Base-by-base conservation (phyloP, 2,329 filamentous ascomycete genomes). In the Aspergillus sojae region DNA sequence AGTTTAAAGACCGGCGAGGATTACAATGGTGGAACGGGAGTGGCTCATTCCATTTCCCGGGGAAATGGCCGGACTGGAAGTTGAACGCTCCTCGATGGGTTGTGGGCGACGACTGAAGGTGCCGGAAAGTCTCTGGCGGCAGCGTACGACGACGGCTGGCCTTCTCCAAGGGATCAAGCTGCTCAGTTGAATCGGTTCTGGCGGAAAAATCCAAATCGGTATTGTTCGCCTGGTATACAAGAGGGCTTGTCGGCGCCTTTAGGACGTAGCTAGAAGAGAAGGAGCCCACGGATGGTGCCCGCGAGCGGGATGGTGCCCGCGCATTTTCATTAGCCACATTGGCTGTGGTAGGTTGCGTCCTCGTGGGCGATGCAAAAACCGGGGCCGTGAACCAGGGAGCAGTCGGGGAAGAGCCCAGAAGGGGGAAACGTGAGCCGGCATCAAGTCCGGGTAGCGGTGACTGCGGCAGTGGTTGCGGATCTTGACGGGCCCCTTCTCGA, bases 191-290 rank as follows among this genome's bases (percentile, higher is more conserved):
- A 61, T 85, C 82, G 60, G 84, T 77, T 23, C 82, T 82, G 66
- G 85, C 81, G 2, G 87, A 83, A 55, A 90, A 82, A 62, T 92
- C 89, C 26, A 90, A 74, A 68, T 95, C 92, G 7, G 92, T 89
- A 69, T 94, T 95, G 78, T 90, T 96, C 72, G 93, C 88, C 48
- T 93, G 93, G 72, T 97, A 89, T 0, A 96, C 94, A 12, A 99
- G 82, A 16, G 95, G 95, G 71, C 94, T 98, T 2, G 95, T 98
- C 0, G 95, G 94, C 2, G 92, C 88, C 78, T 94, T 91, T 65
- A 96, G 91, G 36, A 91, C 85, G 75, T 97, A 97, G 70, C 88
- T 93, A 2, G 89, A 91, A 0, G 91, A 90, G 16, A 91, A 83
- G 1, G 92, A 93, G 3, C 89, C 90, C 11, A 91, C 73, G 1